Evolutionary conservation across 192 early-diverging fungal species (phyloP), one percentile per base, ranked within the genome.

Genomic region (Radiomyces spectabilis): DNA sequence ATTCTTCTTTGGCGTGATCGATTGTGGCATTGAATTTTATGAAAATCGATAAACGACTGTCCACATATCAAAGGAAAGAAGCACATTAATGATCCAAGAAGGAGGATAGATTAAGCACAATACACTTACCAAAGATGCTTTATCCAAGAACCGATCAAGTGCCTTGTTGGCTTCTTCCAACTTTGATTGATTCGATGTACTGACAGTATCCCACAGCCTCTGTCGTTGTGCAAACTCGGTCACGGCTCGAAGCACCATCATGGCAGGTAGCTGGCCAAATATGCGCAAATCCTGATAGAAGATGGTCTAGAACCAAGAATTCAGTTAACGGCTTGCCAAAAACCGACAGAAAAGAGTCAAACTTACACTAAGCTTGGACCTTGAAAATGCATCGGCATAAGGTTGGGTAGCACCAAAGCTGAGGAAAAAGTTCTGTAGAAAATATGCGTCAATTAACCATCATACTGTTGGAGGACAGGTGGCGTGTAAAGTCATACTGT

Each of bases 1-100:
- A 80, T 72, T 15, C 85, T 51, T 19, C 75, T 60, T 59, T 85
- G 81, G 0, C 85, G 65, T 16, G 83, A 64, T 7, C 80, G 75
- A 34, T 87, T 87, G 41, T 77, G 76, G 13, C 78, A 80, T 16
- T 73, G 63, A 19, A 81, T 71, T 50, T 71, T 72, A 22, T 77
- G 55, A 5, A 68, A 64, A 41, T 76, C 71, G n/a, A 69, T 55
- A 57, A 83, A 74, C 0, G 78, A 71, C 64, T 81, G 45, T 16
- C 33, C 6, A 8, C 5, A 13, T 8, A 35, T 8, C 33, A 35
- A 35, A 35, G 13, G 6, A 35, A 35, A 35, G 5, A 35, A 35
- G 33, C 5, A 8, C 16, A 42, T 45, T 10, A 63, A 31, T 16
- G 34, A 38, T 39, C 27, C 50, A 35, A 35, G 33, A 35, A 35